Evolutionary conservation across 371 early-diverging fungal species (phyloP).

Genomic region (Syncephalis fuscata): DNA sequence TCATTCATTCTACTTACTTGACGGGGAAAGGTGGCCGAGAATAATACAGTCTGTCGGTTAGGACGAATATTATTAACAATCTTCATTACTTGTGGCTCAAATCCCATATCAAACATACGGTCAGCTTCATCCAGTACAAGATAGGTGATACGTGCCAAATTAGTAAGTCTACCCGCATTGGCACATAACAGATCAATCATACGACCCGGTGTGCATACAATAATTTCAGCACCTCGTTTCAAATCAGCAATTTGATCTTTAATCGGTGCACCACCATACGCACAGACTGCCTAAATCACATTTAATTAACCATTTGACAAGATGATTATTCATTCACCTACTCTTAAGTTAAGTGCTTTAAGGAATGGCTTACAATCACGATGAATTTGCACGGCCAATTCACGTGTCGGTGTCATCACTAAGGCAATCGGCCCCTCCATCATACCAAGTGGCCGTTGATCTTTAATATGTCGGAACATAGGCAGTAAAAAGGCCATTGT

Average conservation of each 20-base stretch:
- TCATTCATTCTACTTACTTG: slow-evolving; percentile 47
- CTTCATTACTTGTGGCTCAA: slow-evolving; percentile 89
- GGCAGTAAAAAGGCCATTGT: slow-evolving; percentile 94
- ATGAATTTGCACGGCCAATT: slow-evolving; percentile 96
- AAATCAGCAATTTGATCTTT: slow-evolving; percentile 96
- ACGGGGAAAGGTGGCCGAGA: slow-evolving; percentile 93
- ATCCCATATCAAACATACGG: slow-evolving; percentile 94
- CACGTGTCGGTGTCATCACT: slow-evolving; percentile 98
- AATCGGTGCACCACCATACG: slow-evolving; percentile 97
- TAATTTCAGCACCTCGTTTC: slow-evolving; percentile 95
- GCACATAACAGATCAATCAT: slow-evolving; percentile 98
- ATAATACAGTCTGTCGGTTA: slow-evolving; percentile 76
- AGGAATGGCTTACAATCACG: slow-evolving; percentile 80
- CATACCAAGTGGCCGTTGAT: slow-evolving; percentile 67
- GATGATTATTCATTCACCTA: slow-evolving; percentile 6
- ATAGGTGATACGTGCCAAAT: slow-evolving; percentile 84
- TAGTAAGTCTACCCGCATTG: slow-evolving; percentile 91
- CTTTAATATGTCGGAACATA: slow-evolving; percentile 90
- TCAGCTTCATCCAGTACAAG: slow-evolving; percentile 99
- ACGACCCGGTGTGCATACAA: slow-evolving; percentile 99
- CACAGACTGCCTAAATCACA: slow-evolving; percentile 59
- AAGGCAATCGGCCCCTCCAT: slow-evolving; percentile 90
- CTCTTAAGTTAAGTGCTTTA: slow-evolving; percentile 51
- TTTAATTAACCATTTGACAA: neutral
- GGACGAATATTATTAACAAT: slow-evolving; percentile 82